phyloP scores from a whole-genome alignment of 2,329 filamentous ascomycete genomes.

The Tolypocladium tropicale region DNA sequence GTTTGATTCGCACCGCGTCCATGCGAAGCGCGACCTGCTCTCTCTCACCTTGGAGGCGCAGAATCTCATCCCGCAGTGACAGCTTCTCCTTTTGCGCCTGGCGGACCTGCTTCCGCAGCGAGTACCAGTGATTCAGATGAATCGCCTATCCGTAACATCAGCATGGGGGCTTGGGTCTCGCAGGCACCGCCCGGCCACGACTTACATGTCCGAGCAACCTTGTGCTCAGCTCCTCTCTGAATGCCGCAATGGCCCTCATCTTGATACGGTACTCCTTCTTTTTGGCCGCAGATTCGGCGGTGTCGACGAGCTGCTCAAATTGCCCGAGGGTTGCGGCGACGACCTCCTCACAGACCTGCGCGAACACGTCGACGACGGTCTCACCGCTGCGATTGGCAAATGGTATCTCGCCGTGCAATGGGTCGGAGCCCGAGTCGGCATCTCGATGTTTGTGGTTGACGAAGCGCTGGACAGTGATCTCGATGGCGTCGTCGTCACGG shows the following conservation, averaged over 20 bases:
- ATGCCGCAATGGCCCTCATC: slow-evolving; percentile 45
- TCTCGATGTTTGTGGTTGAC: slow-evolving; percentile 33
- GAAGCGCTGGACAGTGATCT: slow-evolving; percentile 52
- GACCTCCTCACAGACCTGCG: slow-evolving; percentile 51
- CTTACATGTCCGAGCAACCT: slow-evolving; percentile 49
- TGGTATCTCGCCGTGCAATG: slow-evolving; percentile 40
- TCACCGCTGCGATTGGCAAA: slow-evolving; percentile 44
- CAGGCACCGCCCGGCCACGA: not conserved
- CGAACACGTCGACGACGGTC: slow-evolving; percentile 52
- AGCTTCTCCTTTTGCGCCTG: slow-evolving; percentile 48
- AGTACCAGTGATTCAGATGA: slow-evolving; percentile 47
- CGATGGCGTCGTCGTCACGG: slow-evolving; percentile 25
- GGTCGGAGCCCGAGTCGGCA: slow-evolving; percentile 31
- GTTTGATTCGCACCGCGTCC: slow-evolving; percentile 50
- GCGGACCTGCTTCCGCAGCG: slow-evolving; percentile 46
- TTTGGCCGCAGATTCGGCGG: slow-evolving; percentile 31
- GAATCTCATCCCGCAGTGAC: slow-evolving; percentile 47
- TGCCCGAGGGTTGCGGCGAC: slow-evolving; percentile 39
- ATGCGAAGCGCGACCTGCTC: slow-evolving; percentile 53
- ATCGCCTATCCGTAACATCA: slow-evolving; percentile 34
- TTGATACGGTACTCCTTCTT: slow-evolving; percentile 47
- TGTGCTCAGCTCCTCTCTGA: slow-evolving; percentile 44
- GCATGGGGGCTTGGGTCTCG: not conserved
- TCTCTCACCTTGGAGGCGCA: slow-evolving; percentile 46
- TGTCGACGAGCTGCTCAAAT: slow-evolving; percentile 28